phyloP scores from a whole-genome alignment of 2,329 filamentous ascomycete genomes.

The Talaromyces funiculosus region DNA sequence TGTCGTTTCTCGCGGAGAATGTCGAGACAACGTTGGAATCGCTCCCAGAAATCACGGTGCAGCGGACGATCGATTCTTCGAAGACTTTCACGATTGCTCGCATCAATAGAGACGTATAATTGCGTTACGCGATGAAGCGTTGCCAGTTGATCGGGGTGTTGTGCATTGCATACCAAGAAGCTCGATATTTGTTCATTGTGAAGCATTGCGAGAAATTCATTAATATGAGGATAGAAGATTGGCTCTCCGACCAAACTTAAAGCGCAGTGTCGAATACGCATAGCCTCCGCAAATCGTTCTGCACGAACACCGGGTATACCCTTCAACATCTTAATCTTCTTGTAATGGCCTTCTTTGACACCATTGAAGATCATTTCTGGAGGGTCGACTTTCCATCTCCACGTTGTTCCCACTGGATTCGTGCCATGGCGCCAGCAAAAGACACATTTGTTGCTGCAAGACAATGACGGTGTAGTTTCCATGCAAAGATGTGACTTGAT shows the following conservation, averaged over 20 bases:
- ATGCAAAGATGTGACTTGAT: constrained; percentile 96
- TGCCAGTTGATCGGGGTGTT: constrained; percentile 86
- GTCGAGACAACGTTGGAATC: constrained; percentile 84
- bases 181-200: constrained; percentile 83
- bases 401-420: constrained; percentile 92
- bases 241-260: constrained; percentile 89
- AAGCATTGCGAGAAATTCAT: constrained; percentile 78
- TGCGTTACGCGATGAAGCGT: constrained; percentile 82
- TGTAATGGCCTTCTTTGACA: constrained; percentile 86
- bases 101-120: constrained; percentile 94
- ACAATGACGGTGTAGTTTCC: constrained; percentile 93
- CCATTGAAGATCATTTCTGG: constrained; percentile 85
- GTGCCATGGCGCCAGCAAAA: constrained; percentile 99
- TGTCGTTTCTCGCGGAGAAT: constrained; percentile 79
- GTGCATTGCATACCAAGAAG: constrained; percentile 94
- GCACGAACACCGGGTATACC: constrained; percentile 88
- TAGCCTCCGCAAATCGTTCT: constrained; percentile 86
- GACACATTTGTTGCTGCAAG: constrained; percentile 96
- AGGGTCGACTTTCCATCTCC: constrained; percentile 92
- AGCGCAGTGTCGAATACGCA: constrained; percentile 89
- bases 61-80: constrained; percentile 85
- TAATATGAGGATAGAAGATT: constrained; percentile 98
- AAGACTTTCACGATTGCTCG: constrained; percentile 80
- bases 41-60: constrained; percentile 95
- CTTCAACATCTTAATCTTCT: constrained; percentile 96